Conservation (phyloP, 441 rosid genomes). For the Populus hybrid region DNA sequence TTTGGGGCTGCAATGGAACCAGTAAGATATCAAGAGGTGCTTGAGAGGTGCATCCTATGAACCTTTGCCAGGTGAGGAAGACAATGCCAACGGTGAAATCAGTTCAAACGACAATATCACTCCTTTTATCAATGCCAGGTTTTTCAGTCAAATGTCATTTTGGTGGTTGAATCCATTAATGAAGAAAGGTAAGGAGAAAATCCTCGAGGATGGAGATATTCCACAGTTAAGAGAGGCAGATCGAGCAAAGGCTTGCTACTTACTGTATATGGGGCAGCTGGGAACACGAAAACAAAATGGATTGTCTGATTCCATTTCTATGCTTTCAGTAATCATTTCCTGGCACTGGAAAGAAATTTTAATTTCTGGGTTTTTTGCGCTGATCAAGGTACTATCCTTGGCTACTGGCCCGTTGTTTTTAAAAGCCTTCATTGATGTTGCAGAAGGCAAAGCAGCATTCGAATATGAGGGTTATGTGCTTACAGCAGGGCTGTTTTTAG, state of each 20-base stretch:
- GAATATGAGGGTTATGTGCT: constrained; percentile 37
- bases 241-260: constrained; percentile 42
- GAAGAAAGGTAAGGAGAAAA: constrained; percentile 38
- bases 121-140: constrained; percentile 44
- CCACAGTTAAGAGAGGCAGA: constrained; percentile 33
- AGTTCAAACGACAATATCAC: constrained; percentile 23
- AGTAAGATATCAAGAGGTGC: constrained; percentile 28
- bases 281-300: constrained; percentile 20
- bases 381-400: constrained; percentile 37
- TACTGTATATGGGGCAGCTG: constrained; percentile 24
- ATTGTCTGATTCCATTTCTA: constrained; percentile 18
- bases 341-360: constrained; percentile 42
- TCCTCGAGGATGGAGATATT: constrained; percentile 40
- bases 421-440: constrained; percentile 38
- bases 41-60: constrained; percentile 32
- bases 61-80: constrained; percentile 30
- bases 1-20: constrained; percentile 44
- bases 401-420: constrained; percentile 49
- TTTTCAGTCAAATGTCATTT: constrained; percentile 39
- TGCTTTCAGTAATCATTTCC: constrained; percentile 26
- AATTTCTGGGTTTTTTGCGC: constrained; percentile 43
- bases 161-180: constrained; percentile 61
- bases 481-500: constrained; percentile 27
- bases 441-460: constrained; percentile 31
- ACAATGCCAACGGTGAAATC: constrained; percentile 3